Percentiles rank a stretch among this genome's conserved stretches.
These are phyloP conservation scores for Colletotrichum cereale DNA, from an alignment of 2,329 filamentous ascomycete species.

Conservation along the genomic window DNA sequence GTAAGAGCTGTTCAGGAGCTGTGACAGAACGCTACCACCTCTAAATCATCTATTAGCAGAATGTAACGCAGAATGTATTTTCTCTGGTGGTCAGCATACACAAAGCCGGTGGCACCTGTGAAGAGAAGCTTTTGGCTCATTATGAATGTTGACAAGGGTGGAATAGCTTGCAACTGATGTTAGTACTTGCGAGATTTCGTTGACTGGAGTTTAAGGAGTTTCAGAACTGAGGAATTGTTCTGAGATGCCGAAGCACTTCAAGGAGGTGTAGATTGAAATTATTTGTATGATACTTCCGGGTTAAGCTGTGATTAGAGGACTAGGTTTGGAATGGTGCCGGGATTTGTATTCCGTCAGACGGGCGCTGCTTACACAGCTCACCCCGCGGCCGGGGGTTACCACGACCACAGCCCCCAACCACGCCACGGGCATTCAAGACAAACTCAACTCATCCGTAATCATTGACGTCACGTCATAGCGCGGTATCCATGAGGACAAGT, in stretches of 20 bases:
- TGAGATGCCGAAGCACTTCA: rapidly evolving
- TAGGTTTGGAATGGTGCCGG: background rate
- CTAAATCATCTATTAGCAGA: conserved; percentile 37
- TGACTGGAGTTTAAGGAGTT: background rate
- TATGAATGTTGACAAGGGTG: background rate
- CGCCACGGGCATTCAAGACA: background rate
- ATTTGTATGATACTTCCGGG: background rate
- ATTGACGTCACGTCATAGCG: background rate
- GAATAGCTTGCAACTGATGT: background rate
- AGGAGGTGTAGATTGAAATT: background rate
- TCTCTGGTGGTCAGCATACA: conserved; percentile 34
- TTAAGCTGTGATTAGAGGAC: background rate
- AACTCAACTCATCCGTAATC: background rate
- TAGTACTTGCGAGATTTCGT: background rate
- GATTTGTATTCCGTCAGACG: conserved; percentile 24
- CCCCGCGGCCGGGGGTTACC: background rate
- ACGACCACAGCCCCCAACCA: background rate
- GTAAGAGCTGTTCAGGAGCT: conserved; percentile 42
- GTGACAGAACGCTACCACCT: conserved; percentile 45
- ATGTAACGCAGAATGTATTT: background rate
- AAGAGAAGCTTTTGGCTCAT: conserved; percentile 41
- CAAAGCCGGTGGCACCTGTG: conserved; percentile 47
- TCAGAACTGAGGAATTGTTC: no score
- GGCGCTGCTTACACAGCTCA: background rate
- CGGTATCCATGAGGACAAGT: background rate